Base-by-base conservation (phyloP, 352 stramenopile species). In the Globisporangium uncinulatum region DNA sequence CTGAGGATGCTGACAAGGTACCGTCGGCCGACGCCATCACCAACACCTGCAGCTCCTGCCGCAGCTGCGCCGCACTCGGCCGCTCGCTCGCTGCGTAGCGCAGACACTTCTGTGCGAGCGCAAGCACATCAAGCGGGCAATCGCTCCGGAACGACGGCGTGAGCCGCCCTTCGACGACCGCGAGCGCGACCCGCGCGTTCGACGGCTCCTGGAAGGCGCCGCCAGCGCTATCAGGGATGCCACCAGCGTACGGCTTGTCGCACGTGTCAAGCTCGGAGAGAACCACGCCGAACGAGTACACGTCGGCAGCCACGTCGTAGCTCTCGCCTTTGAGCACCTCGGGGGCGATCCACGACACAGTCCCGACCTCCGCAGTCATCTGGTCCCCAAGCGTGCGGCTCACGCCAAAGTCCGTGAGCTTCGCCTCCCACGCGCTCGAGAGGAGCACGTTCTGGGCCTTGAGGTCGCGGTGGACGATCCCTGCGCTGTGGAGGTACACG, bases 391-490 rank as follows among this genome's bases (percentile, higher is more conserved):
- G 62, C n/a, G 57, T 57, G 6, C 73, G 74, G 50, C 73, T 83
- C 20, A 69, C 57, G n/a, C 63, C 63, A 43, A 69, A 69, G 46
- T 69, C 63, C 17, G 59, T 69, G 29, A 69, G 53, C 45, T 69
- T 69, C 3, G 60, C 64, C 6, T 61, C 60, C 44, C 39, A 68
- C 14, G 42, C 41, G 31, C 66, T 74, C 55, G 59, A 76, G 14
- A 87, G 47, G 29, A 87, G 54, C 48, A 87, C 72, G 48, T 85
- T 87, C 56, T 78, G 64, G 6, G 76, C 66, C 49, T 87, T 87
- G 31, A 87, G 31, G 52, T 87, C 76, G 49, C 74, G 76, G 32
- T 87, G 76, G 47, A 85, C 76, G 5, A 87, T 65, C 4, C 54
- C 72, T 31, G 47, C 42, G 21, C 59, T 61, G 43, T 77, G 69